Conservation (phyloP, 768 basidiomycete species). For the Dendrothele bispora region DNA sequence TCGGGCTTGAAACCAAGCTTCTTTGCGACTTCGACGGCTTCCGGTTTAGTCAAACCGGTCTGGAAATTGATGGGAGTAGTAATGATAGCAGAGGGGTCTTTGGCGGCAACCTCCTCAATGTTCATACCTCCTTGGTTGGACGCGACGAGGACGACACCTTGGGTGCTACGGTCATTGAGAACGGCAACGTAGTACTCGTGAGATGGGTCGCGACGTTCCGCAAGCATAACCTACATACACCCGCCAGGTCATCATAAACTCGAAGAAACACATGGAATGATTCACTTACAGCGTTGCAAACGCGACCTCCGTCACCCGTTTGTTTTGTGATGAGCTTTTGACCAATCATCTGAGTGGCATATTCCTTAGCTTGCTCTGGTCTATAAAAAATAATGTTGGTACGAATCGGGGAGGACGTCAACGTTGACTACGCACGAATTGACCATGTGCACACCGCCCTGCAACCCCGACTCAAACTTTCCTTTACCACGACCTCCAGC, state of each 20-base stretch:
- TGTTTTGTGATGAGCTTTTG: constrained; percentile 97
- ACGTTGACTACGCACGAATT: constrained; percentile 55
- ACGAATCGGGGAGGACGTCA: constrained; percentile 2
- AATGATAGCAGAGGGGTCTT: constrained; percentile 92
- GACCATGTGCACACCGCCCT: constrained; percentile 96
- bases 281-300: constrained; percentile 87
- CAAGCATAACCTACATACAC: constrained; percentile 84
- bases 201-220: constrained; percentile 87
- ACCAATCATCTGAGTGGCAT: constrained; percentile 91
- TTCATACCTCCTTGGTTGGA: constrained; percentile 99
- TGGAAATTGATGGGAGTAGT: constrained; percentile 89
- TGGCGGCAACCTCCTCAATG: constrained; percentile 98
- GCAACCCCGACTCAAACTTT: constrained; percentile 91
- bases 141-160: constrained; percentile 90
- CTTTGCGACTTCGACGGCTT: constrained; percentile 78
- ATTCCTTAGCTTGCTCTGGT: constrained; percentile 85
- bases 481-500: constrained; percentile 99
- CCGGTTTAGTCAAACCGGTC: constrained; percentile 71
- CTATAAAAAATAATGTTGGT: constrained; percentile 35
- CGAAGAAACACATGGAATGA: constrained; percentile 1
- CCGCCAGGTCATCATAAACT: background rate
- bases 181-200: constrained; percentile 99
- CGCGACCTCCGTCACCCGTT: constrained; percentile 86
- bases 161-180: constrained; percentile 88
- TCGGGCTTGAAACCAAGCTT: constrained; percentile 86